Base-by-base conservation (phyloP, 176 grass and related monocot species). In the Areca catechu region DNA sequence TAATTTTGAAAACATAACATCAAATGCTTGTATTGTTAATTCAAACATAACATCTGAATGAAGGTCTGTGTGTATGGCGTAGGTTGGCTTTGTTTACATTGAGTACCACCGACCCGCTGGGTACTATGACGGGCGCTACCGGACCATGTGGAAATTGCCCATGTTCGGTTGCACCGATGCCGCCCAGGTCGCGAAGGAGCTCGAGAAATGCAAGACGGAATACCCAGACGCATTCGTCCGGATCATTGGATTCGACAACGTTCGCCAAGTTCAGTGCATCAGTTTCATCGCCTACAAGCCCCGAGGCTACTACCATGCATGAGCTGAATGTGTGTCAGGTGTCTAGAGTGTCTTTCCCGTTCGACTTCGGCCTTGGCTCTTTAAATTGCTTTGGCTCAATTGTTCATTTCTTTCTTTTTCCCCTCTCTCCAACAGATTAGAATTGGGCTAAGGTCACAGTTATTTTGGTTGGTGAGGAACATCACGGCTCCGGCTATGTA, bases 261-360 rank as follows among this genome's bases (percentile, higher is more conserved):
- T 52, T 5, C 71, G 81, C 1, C 81, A 84, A 54, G 81, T 84
- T 69, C 81, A 84, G 53, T 70, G 65, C 48, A 64, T 78, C 81
- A 84, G 75, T 22, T 84, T 84, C 75, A 74, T 84, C 47, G 81
- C 81, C 53, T 84, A 58, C 75, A 84, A 84, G 75, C 81, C 81
- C 49, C 68, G 61, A 1, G 30, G 55, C 22, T 29, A 15, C 29
- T 12, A 37, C n/a, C n/a, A n/a, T 2, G 5, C 34, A 37, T 37
- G 34, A 37, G 5, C 7, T 2, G 9, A 37, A 9, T 12, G 7
- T n/a, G n/a, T 12, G 34, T 10, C 34, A 37, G 2, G 1, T 6
- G 5, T 37, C 34, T 43, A 43, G 34, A 43, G 34, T 12, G 34
- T 43, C 34, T 43, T 7, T 12, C 34, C 34, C 0, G 57, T 73